These are phyloP conservation scores for Lodderomyces pseudojiufengensis DNA, from an alignment of 1,139 yeast species.

Conservation along the genomic window DNA sequence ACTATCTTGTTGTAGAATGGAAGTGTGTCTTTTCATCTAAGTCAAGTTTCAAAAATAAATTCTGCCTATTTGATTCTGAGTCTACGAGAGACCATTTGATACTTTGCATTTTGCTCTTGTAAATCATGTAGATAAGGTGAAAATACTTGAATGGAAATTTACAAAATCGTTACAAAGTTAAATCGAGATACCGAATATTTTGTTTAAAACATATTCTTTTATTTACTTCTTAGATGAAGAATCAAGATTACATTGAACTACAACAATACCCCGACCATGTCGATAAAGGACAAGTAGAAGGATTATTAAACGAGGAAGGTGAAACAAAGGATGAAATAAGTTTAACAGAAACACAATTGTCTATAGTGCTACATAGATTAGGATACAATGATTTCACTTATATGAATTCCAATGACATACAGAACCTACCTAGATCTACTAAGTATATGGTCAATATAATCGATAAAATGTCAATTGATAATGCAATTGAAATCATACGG, in stretches of 20 bases:
- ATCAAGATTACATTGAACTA: conserved; percentile 10
- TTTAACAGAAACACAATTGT: conserved; percentile 23
- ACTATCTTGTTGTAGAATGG: too few species aligned
- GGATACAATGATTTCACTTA: too few species aligned
- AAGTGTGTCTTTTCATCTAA: too few species aligned
- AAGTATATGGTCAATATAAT: conserved; percentile 32
- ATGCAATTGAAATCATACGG: conserved; percentile 33
- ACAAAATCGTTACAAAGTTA: too few species aligned
- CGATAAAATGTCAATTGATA: conserved; percentile 17
- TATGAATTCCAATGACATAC: conserved; percentile 5
- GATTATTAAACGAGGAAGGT: neutral
- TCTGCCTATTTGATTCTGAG: too few species aligned
- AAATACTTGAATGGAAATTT: too few species aligned
- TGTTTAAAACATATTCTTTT: too few species aligned
- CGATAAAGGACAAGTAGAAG: neutral
- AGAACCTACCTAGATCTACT: conserved; percentile 20
- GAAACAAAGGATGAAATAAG: conserved; percentile 5
- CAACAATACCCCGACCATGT: conserved; percentile 1
- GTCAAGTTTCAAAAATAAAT: too few species aligned
- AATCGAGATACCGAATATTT: too few species aligned
- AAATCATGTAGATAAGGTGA: too few species aligned
- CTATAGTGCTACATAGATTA: conserved; percentile 26
- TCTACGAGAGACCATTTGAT: too few species aligned
- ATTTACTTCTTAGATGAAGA: neutral
- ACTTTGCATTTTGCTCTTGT: too few species aligned